Evolutionary conservation across 768 basidiomycete genomes (phyloP), one percentile per base, ranked within the genome.

Genomic region (Amyloporia xantha): DNA sequence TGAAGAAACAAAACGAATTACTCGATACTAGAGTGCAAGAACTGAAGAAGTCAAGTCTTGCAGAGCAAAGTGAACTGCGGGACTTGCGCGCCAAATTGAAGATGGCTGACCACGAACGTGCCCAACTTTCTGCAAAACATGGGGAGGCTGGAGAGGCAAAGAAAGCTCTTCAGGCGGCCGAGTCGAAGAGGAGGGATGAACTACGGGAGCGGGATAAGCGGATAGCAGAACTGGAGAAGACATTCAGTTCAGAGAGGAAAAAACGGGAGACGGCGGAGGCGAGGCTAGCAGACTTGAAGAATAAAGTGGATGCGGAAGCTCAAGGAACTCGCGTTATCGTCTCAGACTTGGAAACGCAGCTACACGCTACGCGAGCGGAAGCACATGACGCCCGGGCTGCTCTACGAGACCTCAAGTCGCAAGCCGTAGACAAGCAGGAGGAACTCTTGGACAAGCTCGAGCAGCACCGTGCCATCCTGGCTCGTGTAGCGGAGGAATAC

Each of bases 1-100:
- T 81, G 49, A 82, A 76, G 71, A 84, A 78, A 59, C 81, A 82
- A 50, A 75, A 70, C 24, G 77, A 79, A 3, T 49, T 66, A 4
- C 72, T 80, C 38, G 84, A 86, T 25, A 53, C 63, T n/a, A 77
- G 79, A 35, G 55, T 85, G 2, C 78, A 80, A 35, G 85, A 85
- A 42, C 66, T 81, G 51, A 84, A 78, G 63, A 79, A 74, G 56
- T 48, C 64, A 17, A 65, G 68, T 15, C 51, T 63, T 0, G 52
- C 68, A 0, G 82, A 84, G 49, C 78, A 84, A 57, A 64, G 69
- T 0, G 84, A 87, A 60, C 60, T 85, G 59, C 86, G 79, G 57
- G 82, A 81, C 19, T 60, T 84, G 4, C 75, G 78, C 13, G 59
- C 70, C 33, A 86, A 82, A 62, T 66, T 86, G 25, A 73, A 79